Evolutionary conservation across 371 early-diverging fungal species (phyloP).

Genomic region (Enteropsectra breve): DNA sequence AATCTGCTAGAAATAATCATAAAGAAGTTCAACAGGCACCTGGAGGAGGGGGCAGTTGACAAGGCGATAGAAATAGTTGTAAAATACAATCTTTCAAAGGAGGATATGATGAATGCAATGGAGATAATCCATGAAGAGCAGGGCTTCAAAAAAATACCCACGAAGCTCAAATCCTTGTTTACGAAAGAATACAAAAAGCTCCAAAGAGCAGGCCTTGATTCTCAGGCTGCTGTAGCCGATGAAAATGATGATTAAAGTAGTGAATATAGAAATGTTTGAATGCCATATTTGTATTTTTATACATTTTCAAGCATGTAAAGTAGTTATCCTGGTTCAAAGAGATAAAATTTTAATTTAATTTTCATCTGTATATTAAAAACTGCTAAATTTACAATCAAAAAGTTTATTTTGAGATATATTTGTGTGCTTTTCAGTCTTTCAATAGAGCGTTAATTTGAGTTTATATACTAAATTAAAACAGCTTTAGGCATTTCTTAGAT

Average conservation of each 20-base stretch:
- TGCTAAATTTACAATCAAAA: too few relatives aligned
- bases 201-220: conserved; percentile 61
- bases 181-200: conserved; percentile 64
- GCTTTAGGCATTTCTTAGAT: too few relatives aligned
- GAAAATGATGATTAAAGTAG: not conserved
- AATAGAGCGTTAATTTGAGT: too few relatives aligned
- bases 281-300: too few relatives aligned
- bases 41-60: conserved; percentile 63
- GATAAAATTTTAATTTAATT: too few relatives aligned
- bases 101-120: conserved; percentile 71
- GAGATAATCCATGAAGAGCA: conserved; percentile 69
- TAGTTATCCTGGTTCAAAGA: too few relatives aligned
- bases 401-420: too few relatives aligned
- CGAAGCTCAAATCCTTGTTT: conserved; percentile 69
- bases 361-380: too few relatives aligned
- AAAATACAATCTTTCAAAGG: conserved; percentile 71
- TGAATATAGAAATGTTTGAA: too few relatives aligned
- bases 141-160: conserved; percentile 63
- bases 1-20: conserved; percentile 28
- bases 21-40: conserved; percentile 15
- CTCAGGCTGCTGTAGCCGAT: conserved; percentile 3
- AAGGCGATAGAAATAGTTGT: conserved; percentile 72
- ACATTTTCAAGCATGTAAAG: too few relatives aligned
- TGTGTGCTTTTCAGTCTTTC: too few relatives aligned
- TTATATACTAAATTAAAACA: too few relatives aligned